phyloP scores from a whole-genome alignment of 2,329 filamentous ascomycete species.

The Aspergillus thermomutatus region DNA sequence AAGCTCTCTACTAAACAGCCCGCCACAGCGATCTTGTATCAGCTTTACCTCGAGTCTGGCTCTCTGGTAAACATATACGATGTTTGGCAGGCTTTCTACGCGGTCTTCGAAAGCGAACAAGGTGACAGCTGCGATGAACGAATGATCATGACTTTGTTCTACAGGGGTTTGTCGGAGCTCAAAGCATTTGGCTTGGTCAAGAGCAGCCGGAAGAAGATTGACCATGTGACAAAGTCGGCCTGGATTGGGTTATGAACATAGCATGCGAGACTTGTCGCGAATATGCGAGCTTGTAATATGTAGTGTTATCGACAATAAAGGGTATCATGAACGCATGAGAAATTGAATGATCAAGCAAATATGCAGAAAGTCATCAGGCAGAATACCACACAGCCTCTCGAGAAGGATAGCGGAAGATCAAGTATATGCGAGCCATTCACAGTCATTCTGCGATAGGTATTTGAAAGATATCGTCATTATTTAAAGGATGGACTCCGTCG shows the following conservation, averaged over 20 bases:
- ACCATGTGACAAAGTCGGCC: conserved; percentile 80
- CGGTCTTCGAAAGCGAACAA: conserved; percentile 44
- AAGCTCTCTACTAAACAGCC: conserved; percentile 53
- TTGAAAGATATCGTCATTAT: conserved; percentile 75
- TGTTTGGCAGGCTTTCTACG: conserved; percentile 59
- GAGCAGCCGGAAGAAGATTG: conserved; percentile 82
- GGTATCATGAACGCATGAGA: conserved; percentile 30
- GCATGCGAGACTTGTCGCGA: conserved; percentile 15
- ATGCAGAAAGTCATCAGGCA: conserved; percentile 1
- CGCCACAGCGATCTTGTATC: conserved; percentile 58
- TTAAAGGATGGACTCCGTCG: conserved; percentile 73
- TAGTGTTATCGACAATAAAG: conserved; percentile 16
- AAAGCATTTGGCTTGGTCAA: conserved; percentile 84
- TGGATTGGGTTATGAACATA: conserved; percentile 62
- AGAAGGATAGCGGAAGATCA: neutral
- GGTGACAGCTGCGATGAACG: conserved; percentile 29
- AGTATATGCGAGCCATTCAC: neutral
- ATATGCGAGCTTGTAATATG: conserved; percentile 1
- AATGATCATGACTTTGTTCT: conserved; percentile 68
- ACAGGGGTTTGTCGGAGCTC: conserved; percentile 79
- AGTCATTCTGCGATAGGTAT: conserved; percentile 39
- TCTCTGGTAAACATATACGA: conserved; percentile 59
- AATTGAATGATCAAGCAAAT: conserved; percentile 6
- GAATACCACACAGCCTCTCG: neutral
- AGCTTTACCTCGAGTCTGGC: conserved; percentile 62